Evolutionary conservation across 345 rosid species (phyloP).

Genomic region (Lumnitzera racemosa): DNA sequence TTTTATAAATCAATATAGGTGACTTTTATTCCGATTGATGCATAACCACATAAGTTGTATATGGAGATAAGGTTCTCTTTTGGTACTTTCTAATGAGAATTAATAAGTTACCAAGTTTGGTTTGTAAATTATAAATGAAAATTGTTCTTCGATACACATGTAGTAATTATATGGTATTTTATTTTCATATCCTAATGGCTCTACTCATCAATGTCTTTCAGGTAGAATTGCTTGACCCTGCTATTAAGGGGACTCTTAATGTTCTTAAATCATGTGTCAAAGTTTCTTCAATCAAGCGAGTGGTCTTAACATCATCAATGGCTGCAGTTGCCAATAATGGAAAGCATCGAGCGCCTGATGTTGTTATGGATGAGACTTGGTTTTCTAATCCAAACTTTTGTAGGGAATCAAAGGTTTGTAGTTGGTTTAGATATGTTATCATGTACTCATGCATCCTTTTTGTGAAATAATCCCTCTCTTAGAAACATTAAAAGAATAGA

Average conservation of each 20-base stretch:
- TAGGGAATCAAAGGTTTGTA: constrained; percentile 40
- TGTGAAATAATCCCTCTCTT: too few species aligned
- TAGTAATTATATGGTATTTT: neutral
- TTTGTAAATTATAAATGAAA: too few species aligned
- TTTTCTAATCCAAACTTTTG: constrained; percentile 52
- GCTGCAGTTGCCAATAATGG: constrained; percentile 58
- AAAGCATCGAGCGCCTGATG: constrained; percentile 68
- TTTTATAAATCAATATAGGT: too few species aligned
- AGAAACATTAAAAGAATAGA: too few species aligned
- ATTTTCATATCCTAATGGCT: neutral
- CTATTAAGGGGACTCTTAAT: constrained; percentile 81
- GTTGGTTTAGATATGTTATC: neutral
- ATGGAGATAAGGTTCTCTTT: too few species aligned
- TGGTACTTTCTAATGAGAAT: too few species aligned
- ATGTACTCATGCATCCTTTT: constrained; percentile 4
- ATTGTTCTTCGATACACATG: too few species aligned
- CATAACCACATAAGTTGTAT: too few species aligned
- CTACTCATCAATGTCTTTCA: constrained; percentile 17
- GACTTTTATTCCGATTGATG: too few species aligned
- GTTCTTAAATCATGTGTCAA: constrained; percentile 69
- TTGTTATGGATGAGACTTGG: constrained; percentile 78
- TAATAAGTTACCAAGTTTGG: too few species aligned
- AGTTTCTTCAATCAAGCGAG: constrained; percentile 56
- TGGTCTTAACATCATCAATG: constrained; percentile 71
- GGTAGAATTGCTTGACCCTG: constrained; percentile 81